A percentile compares a stretch with the other conserved stretches of the same genome.
These are phyloP conservation scores for Pistacia integerrima DNA, from an alignment of 345 rosid species.

Conservation along the genomic window DNA sequence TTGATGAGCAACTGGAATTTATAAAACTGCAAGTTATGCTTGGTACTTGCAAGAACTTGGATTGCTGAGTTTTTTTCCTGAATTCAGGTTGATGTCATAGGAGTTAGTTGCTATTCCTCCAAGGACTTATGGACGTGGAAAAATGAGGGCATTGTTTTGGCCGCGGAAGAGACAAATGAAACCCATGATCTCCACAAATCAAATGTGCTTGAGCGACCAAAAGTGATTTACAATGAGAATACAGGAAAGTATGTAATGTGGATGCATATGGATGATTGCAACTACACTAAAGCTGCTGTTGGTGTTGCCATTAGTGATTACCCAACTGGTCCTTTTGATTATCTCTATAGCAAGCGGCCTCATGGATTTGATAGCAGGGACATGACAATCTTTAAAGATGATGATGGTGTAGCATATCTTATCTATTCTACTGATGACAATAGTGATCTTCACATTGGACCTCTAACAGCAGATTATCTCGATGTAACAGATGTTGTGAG, in stretches of 20 bases:
- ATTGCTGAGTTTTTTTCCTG: background rate
- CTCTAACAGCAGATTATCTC: constrained; percentile 68
- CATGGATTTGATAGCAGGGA: constrained; percentile 89
- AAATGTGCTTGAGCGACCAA: constrained; percentile 93
- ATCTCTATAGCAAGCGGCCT: constrained; percentile 75
- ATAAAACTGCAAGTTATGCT: background rate
- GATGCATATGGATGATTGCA: constrained; percentile 93
- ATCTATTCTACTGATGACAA: constrained; percentile 87
- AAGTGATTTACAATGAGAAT: constrained; percentile 76
- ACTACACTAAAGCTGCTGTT: constrained; percentile 92
- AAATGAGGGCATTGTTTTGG: constrained; percentile 82
- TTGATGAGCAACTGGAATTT: too few species aligned
- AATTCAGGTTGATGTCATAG: constrained; percentile 86
- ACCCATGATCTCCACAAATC: constrained; percentile 79
- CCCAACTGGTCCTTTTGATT: constrained; percentile 82
- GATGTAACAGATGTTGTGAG: constrained; percentile 55
- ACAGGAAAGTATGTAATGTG: constrained; percentile 89
- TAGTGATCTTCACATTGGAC: constrained; percentile 89
- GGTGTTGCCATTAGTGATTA: constrained; percentile 75
- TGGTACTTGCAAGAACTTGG: background rate
- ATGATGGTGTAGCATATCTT: constrained; percentile 72
- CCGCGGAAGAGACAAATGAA: constrained; percentile 70
- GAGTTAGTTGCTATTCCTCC: constrained; percentile 96
- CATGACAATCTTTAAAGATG: constrained; percentile 94
- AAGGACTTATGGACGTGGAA: constrained; percentile 92